phyloP scores from a whole-genome alignment of 2,329 filamentous ascomycete species.

The Acrocalymma vagum region DNA sequence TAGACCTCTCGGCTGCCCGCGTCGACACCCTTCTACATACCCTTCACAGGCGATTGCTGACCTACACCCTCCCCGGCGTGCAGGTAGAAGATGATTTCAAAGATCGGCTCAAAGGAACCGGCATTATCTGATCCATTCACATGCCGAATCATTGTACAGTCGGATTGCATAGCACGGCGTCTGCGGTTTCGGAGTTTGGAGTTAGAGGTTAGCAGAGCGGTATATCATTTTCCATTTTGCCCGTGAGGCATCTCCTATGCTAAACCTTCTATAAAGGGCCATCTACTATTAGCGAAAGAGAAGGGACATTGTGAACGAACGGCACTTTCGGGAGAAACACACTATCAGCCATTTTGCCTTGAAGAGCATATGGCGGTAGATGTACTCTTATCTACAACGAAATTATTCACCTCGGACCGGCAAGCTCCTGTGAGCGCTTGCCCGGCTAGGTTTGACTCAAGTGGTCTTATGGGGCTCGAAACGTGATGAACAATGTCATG shows the following conservation, averaged over 20 bases:
- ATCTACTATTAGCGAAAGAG: slow-evolving; percentile 21
- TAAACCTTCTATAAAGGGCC: slow-evolving; percentile 30
- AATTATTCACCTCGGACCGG: slow-evolving; percentile 31
- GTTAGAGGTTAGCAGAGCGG: slow-evolving; percentile 24
- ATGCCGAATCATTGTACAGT: slow-evolving; percentile 4
- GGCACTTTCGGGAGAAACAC: slow-evolving; percentile 38
- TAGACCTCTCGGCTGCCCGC: slow-evolving; percentile 16
- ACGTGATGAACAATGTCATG: slow-evolving; percentile 49
- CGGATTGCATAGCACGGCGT: slow-evolving; percentile 33
- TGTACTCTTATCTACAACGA: slow-evolving; percentile 47
- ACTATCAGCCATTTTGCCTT: slow-evolving; percentile 46
- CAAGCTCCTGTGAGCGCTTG: slow-evolving; percentile 28
- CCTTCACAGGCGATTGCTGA: slow-evolving; percentile 36
- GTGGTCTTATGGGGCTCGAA: slow-evolving; percentile 43
- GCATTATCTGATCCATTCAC: slow-evolving; percentile 33
- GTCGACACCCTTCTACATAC: slow-evolving; percentile 20
- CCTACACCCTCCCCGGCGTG: slow-evolving; percentile 25
- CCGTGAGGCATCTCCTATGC: slow-evolving; percentile 23
- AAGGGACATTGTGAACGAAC: slow-evolving; percentile 10
- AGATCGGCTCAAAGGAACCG: slow-evolving; percentile 37
- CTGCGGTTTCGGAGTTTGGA: slow-evolving; percentile 21
- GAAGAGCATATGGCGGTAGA: slow-evolving; percentile 46
- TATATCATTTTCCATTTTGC: slow-evolving; percentile 32
- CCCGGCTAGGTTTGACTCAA: slow-evolving; percentile 43
- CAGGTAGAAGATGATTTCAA: slow-evolving; percentile 43